Evolutionary conservation across 2,329 filamentous ascomycete species (phyloP).

Genomic region (Boeremia exigua): DNA sequence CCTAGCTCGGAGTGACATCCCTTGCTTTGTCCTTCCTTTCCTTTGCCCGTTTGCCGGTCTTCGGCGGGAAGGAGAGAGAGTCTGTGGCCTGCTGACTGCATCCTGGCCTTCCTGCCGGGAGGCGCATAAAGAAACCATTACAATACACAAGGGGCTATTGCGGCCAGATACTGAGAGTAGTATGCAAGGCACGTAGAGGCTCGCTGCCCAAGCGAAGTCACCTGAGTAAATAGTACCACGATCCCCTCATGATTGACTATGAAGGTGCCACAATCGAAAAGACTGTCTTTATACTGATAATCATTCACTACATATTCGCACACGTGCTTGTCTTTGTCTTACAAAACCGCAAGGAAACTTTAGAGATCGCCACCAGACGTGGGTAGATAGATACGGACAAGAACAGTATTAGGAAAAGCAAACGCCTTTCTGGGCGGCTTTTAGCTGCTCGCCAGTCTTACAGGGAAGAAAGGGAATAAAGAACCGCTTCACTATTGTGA

Average conservation of each 20-base stretch:
- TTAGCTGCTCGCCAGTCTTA: conserved; percentile 20
- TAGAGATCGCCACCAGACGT: conserved; percentile 17
- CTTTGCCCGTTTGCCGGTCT: background rate
- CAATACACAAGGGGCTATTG: too few species aligned
- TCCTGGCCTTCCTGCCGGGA: too few species aligned
- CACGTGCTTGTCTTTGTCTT: conserved; percentile 22
- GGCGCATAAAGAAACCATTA: too few species aligned
- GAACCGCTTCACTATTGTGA: conserved; percentile 28
- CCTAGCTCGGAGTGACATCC: background rate
- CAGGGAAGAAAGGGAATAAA: conserved; percentile 22
- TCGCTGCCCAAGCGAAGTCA: too few species aligned
- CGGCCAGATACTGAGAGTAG: too few species aligned
- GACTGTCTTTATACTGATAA: conserved; percentile 11
- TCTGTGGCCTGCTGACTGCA: too few species aligned
- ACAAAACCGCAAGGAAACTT: conserved; percentile 21
- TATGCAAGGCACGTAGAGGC: too few species aligned
- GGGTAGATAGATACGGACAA: conserved; percentile 21
- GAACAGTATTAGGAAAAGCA: conserved; percentile 29
- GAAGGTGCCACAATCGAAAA: conserved; percentile 1
- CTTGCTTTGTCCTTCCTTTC: conserved; percentile 5
- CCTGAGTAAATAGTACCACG: too few species aligned
- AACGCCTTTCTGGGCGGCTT: conserved; percentile 20
- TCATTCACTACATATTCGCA: conserved; percentile 21
- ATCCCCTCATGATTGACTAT: background rate
- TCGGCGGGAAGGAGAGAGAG: background rate